phyloP scores from a whole-genome alignment of 2,329 filamentous ascomycete species.

The Monilinia fructigena region DNA sequence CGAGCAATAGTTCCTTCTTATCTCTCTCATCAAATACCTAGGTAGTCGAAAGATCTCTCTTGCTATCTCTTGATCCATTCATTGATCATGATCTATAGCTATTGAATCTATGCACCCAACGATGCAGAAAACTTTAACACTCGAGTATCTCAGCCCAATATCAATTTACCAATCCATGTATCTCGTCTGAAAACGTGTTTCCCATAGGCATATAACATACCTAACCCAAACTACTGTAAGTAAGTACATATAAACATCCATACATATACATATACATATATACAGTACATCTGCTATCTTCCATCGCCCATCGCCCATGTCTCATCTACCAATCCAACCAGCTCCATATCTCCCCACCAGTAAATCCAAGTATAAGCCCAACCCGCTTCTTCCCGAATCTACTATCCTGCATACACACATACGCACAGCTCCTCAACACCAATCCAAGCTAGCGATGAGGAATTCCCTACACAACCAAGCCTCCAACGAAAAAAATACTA shows the following conservation, averaged over 20 bases:
- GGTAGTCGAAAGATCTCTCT: neutral
- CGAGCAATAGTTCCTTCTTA: neutral
- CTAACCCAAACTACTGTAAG: neutral
- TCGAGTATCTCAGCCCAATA: neutral
- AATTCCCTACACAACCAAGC: neutral
- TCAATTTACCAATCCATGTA: neutral
- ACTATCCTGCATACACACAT: constrained; percentile 1
- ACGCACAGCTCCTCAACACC: neutral
- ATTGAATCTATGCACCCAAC: neutral
- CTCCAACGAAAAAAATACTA: constrained; percentile 2
- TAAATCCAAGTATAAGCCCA: constrained; percentile 6
- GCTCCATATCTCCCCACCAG: constrained; percentile 14
- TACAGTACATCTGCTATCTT: neutral
- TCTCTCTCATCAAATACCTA: neutral
- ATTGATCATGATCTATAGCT: no score
- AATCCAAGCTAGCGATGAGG: neutral
- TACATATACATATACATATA: neutral
- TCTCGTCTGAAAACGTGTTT: constrained; percentile 2
- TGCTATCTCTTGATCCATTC: no score
- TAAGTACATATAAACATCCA: neutral
- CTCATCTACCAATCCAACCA: neutral
- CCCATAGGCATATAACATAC: neutral
- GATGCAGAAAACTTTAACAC: neutral
- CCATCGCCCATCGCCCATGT: neutral
- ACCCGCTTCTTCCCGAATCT: constrained; percentile 14